Conservation (phyloP, 2,329 filamentous ascomycete species). For the Trichophaea hybrida region DNA sequence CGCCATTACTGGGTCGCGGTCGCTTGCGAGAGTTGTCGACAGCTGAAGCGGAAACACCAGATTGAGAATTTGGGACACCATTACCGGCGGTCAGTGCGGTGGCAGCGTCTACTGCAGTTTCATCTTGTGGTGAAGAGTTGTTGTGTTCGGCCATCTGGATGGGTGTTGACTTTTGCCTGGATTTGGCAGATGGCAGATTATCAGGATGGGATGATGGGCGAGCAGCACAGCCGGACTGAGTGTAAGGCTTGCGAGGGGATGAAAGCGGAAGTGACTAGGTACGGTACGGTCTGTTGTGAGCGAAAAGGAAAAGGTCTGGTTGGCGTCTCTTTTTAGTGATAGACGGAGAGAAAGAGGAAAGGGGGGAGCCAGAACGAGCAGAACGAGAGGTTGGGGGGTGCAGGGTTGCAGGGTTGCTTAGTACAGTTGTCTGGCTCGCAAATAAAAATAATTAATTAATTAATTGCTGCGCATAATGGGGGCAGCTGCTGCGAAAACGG, state of each 20-base stretch:
- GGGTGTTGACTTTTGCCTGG: conserved; percentile 26
- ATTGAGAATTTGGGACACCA: conserved; percentile 34
- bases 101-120: conserved; percentile 40
- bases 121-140: conserved; percentile 39
- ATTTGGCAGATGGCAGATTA: conserved; percentile 24
- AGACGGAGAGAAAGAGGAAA: not conserved
- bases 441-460: too few relatives aligned
- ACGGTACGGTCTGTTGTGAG: conserved; percentile 23
- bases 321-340: conserved; percentile 12
- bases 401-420: not conserved
- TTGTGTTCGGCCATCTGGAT: conserved; percentile 23
- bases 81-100: conserved; percentile 57
- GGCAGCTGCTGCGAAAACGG: too few relatives aligned
- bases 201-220: conserved; percentile 18
- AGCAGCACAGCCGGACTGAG: conserved; percentile 24
- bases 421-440: too few relatives aligned
- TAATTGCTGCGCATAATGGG: too few relatives aligned
- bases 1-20: conserved; percentile 50
- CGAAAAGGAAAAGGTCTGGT: conserved; percentile 25
- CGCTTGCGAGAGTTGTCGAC: conserved; percentile 73
- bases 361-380: not conserved
- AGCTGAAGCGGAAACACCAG: conserved; percentile 36
- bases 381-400: not conserved
- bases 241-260: conserved; percentile 20
- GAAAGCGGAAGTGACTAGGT: conserved; percentile 21